Conservation (phyloP, 73 alveolate genomes). For the Stentor coeruleus region DNA sequence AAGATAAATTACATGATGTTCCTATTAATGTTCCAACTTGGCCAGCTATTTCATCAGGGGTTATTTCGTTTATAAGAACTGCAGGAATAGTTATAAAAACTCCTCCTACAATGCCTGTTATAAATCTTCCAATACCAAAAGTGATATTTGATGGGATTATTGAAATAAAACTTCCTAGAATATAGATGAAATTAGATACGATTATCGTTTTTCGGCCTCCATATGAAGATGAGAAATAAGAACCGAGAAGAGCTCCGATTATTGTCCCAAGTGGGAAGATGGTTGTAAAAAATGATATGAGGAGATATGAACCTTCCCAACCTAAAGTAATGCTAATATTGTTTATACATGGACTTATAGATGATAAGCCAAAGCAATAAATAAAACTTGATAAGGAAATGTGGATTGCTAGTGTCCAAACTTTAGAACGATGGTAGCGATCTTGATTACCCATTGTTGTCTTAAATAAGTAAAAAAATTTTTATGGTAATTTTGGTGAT, state of each 20-base stretch:
- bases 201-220: neutral
- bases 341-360: neutral
- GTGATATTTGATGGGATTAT: neutral
- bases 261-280: neutral
- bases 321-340: neutral
- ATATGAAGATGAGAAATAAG: neutral
- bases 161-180: neutral
- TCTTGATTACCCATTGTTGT: no score
- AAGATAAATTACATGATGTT: neutral
- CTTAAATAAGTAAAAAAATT: no score
- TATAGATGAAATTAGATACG: neutral
- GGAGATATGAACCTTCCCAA: neutral
- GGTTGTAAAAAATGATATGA: neutral
- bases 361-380: neutral
- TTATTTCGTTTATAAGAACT: conserved; percentile 3
- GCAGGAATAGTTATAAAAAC: neutral
- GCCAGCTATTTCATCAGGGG: conserved; percentile 1
- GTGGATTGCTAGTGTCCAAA: neutral
- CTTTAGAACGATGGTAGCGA: neutral
- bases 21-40: neutral
- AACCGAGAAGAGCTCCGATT: neutral
- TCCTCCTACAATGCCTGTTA: conserved; percentile 3
- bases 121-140: neutral
- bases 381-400: neutral
- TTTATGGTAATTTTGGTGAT: no score